Evolutionary conservation across 441 rosid genomes (phyloP).

Genomic region (Raphanus hybrid): DNA sequence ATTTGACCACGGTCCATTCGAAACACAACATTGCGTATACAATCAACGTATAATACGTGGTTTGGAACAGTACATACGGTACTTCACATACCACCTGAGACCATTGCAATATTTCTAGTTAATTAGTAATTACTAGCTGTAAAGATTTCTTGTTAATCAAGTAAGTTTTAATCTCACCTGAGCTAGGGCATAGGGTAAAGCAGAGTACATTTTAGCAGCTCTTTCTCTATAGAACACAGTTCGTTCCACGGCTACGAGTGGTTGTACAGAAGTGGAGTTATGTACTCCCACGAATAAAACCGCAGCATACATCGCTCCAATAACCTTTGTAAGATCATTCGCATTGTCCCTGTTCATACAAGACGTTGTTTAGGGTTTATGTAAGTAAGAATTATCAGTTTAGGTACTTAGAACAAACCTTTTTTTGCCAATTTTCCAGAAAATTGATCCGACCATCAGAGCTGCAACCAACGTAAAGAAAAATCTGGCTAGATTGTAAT

Average conservation of each 20-base stretch:
- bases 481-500: too few species aligned
- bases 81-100: constrained; percentile 75
- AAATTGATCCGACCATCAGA: too few species aligned
- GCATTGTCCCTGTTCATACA: constrained; percentile 51
- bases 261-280: constrained; percentile 84
- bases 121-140: not conserved
- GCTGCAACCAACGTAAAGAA: too few species aligned
- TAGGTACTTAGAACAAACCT: constrained; percentile 6
- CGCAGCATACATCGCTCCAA: constrained; percentile 91
- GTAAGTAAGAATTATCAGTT: not conserved
- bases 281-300: constrained; percentile 75
- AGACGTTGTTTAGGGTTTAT: not conserved
- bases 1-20: constrained; percentile 78
- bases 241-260: constrained; percentile 80
- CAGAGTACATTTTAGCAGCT: constrained; percentile 97
- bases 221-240: constrained; percentile 87
- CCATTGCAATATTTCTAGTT: constrained; percentile 12
- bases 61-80: constrained; percentile 77
- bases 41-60: constrained; percentile 69
- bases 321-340: constrained; percentile 64
- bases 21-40: constrained; percentile 87
- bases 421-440: too few species aligned
- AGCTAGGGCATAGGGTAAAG: constrained; percentile 89
- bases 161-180: constrained; percentile 60
- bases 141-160: not conserved